Percentiles rank a stretch among this genome's conserved stretches.
phyloP scores from a whole-genome alignment of 1,284 basidiomycete genomes.

The Cryptococcus sp. region DNA sequence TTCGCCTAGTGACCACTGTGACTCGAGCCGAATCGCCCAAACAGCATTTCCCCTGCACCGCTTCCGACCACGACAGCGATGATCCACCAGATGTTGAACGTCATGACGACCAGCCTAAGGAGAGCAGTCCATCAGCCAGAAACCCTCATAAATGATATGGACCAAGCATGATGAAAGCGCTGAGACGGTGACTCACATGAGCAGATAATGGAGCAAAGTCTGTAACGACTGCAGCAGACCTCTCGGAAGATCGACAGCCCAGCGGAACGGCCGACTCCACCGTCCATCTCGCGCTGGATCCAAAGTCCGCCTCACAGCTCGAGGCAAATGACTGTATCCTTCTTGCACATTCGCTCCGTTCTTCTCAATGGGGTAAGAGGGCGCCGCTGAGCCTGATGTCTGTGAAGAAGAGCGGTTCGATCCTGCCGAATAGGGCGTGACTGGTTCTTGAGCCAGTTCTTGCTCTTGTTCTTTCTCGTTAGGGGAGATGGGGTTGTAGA shows the following conservation, averaged over 20 bases:
- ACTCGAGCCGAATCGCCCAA: conserved; percentile 34
- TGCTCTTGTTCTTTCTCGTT: neutral
- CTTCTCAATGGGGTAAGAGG: neutral
- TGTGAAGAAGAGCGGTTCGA: neutral
- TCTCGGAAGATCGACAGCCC: conserved; percentile 36
- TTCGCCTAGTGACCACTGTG: conserved; percentile 7
- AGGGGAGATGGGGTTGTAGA: conserved; percentile 4
- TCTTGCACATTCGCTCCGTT: neutral
- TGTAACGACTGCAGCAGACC: conserved; percentile 40
- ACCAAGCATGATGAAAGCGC: neutral
- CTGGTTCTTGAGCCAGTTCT: neutral
- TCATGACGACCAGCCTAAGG: conserved; percentile 48
- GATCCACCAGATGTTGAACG: conserved; percentile 52
- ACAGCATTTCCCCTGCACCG: conserved; percentile 48
- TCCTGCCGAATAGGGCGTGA: conserved; percentile 7
- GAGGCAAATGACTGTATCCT: conserved; percentile 21
- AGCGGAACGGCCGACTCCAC: conserved; percentile 39
- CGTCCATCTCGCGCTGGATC: conserved; percentile 27
- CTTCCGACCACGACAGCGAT: conserved; percentile 44
- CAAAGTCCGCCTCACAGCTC: conserved; percentile 23
- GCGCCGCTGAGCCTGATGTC: conserved; percentile 1
- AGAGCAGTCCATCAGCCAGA: neutral
- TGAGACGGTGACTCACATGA: conserved; percentile 35
- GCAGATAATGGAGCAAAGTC: conserved; percentile 36
- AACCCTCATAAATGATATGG: neutral